Base-by-base conservation (phyloP, 1,139 yeast species). In the Candida sp. region DNA sequence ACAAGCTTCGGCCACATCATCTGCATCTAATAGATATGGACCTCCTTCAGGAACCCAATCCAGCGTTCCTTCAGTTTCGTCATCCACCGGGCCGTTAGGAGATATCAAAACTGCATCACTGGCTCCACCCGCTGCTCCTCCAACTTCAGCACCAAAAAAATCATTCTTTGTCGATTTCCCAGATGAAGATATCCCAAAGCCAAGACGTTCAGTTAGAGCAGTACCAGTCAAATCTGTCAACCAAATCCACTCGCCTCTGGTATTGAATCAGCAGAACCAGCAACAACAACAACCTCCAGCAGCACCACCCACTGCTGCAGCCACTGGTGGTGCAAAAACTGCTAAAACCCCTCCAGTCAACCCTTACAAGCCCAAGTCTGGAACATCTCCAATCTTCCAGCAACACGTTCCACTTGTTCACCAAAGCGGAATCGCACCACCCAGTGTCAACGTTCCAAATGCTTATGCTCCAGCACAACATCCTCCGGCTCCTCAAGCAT, bases 131-230 rank as follows among this genome's bases (percentile, higher is more conserved):
- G 43, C 49, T 11, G n/a, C 42, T 6, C 44, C 49, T 9, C 33
- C 50, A 11, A 49, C 53, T 27, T 48, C 41, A 54, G 50, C 27
- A 22, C 63, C 62, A 12, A 66, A 62, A 50, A 77, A 78, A 50
- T 69, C 80, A 3, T 84, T 84, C 59, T 84, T 81, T 60, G 86
- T 81, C 54, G 88, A 84, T 51, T 66, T 82, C 41, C 89, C 81
- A 2, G 65, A 72, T 30, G 54, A 52, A 23, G 57, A 63, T 3
- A 55, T 66, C 46, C 73, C 74, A 4, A 59, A 58, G 42, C 61
- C 63, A 17, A 63, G 61, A 11, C 65, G 65, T 42, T 67, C 76
- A 4, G 72, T 74, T 3, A 61, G 78, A 50, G 65, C 69, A 6
- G 60, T 61, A n/a, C 66, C 67, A 22, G 61, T 56, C 1, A 54